phyloP scores from a whole-genome alignment of 768 basidiomycete genomes.

The Strobilomyces echinocephalus region DNA sequence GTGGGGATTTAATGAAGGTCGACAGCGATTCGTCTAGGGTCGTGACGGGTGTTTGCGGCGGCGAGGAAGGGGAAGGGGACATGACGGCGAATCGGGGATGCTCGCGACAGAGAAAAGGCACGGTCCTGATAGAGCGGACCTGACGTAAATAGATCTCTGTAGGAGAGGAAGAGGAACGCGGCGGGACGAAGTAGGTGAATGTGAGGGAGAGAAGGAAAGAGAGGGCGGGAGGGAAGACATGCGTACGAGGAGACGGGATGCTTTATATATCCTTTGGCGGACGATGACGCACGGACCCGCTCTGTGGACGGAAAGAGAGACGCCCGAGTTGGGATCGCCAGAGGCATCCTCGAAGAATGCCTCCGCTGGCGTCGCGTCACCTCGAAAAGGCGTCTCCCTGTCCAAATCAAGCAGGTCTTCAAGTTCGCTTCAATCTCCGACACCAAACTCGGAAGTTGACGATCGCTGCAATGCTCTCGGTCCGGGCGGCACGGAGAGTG shows the following conservation, averaged over 20 bases:
- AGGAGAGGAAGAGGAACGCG: conserved; percentile 5
- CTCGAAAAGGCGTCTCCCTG: conserved; percentile 5
- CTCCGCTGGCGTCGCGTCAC: conserved; percentile 19
- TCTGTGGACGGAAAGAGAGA: conserved; percentile 16
- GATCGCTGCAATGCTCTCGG: conserved; percentile 8
- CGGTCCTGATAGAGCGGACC: conserved; percentile 8
- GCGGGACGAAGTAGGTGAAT: conserved; percentile 17
- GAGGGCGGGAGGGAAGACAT: conserved; percentile 7
- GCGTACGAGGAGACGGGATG: conserved; percentile 7
- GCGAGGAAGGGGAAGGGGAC: conserved; percentile 21
- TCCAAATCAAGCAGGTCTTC: conserved; percentile 26
- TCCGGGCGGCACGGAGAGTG: not conserved
- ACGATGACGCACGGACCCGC: conserved; percentile 28
- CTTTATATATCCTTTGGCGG: conserved; percentile 26
- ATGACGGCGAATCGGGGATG: conserved; percentile 27
- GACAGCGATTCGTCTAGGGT: conserved; percentile 12
- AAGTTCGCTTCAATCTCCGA: conserved; percentile 24
- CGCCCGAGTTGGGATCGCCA: conserved; percentile 14
- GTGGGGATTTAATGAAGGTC: conserved; percentile 6
- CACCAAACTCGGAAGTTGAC: conserved; percentile 11
- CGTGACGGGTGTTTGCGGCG: conserved; percentile 23
- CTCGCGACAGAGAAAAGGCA: conserved; percentile 11
- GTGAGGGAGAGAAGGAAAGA: conserved; percentile 12
- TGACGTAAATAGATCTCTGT: conserved; percentile 23
- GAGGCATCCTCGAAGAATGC: conserved; percentile 21